Percentiles rank a stretch among this genome's conserved stretches.
Evolutionary conservation across 306 rosid species (phyloP).

Genomic region (Boehmeria nivea): DNA sequence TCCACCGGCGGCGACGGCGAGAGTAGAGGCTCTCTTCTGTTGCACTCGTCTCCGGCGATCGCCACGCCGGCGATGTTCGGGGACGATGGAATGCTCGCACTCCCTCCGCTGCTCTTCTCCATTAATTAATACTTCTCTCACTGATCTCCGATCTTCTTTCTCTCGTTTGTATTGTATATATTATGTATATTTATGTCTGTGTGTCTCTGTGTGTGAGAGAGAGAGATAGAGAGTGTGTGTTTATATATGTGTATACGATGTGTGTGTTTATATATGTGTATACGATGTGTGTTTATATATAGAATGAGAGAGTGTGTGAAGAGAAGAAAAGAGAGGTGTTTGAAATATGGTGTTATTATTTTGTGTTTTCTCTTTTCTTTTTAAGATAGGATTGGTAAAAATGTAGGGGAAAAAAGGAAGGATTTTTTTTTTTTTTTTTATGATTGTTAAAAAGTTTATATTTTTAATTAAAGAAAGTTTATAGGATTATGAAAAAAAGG

Average conservation of each 20-base stretch:
- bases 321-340: background rate
- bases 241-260: too few relatives aligned
- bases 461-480: too few relatives aligned
- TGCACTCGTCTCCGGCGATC: background rate
- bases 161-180: too few relatives aligned
- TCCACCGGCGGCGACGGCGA: constrained; percentile 9
- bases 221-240: too few relatives aligned
- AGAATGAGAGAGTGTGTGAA: background rate
- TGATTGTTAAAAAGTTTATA: too few relatives aligned
- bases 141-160: background rate
- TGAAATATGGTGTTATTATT: too few relatives aligned
- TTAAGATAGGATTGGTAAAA: too few relatives aligned
- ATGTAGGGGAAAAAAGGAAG: too few relatives aligned
- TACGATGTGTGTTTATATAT: background rate
- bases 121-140: background rate
- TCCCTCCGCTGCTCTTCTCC: background rate
- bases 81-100: background rate
- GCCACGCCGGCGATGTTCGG: background rate
- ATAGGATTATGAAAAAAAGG: too few relatives aligned
- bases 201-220: background rate
- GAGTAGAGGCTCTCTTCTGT: constrained; percentile 23
- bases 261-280: background rate
- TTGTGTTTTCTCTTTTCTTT: too few relatives aligned
- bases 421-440: too few relatives aligned
- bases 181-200: background rate